A percentile compares a stretch with the other conserved stretches of the same genome.
These are phyloP conservation scores for Pyrus pyrifolia DNA, from an alignment of 306 rosid genomes.

Conservation along the genomic window DNA sequence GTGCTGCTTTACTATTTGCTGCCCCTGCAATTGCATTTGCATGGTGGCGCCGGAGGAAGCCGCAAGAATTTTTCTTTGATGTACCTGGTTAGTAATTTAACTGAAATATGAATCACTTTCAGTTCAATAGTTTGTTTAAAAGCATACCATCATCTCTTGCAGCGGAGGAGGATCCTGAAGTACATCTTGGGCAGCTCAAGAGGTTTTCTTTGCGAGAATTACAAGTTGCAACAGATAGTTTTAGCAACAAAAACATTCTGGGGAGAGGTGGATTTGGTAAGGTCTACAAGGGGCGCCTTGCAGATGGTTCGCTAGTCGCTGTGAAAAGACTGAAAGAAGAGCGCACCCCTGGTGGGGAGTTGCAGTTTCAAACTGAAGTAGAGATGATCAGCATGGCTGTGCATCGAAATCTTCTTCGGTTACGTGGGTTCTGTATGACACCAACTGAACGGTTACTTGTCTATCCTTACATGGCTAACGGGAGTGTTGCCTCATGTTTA, in stretches of 20 bases:
- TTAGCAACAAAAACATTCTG: conserved; percentile 93
- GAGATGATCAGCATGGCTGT: conserved; percentile 99
- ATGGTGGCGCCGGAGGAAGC: conserved; percentile 99
- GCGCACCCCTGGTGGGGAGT: conserved; percentile 98
- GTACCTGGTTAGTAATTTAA: conserved; percentile 70
- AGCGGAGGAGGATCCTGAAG: conserved; percentile 99
- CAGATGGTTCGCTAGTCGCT: conserved; percentile 90
- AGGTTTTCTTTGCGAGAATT: conserved; percentile 89
- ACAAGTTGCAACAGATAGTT: conserved; percentile 93
- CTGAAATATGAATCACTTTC: conserved; percentile 1
- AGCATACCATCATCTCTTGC: conserved; percentile 22
- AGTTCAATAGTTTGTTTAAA: conserved; percentile 14
- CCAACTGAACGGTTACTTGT: conserved; percentile 97
- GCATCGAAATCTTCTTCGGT: conserved; percentile 90
- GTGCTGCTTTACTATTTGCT: conserved; percentile 93
- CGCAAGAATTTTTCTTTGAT: conserved; percentile 94
- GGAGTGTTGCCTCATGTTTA: conserved; percentile 97
- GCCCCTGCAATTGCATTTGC: conserved; percentile 99
- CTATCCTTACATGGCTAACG: conserved; percentile 98
- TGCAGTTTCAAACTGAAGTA: conserved; percentile 99
- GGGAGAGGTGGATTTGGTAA: conserved; percentile 99
- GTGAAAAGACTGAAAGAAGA: conserved; percentile 95
- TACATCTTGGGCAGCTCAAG: conserved; percentile 96
- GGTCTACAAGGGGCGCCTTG: conserved; percentile 95
- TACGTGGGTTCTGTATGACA: conserved; percentile 98